Conservation (phyloP, 2,329 filamentous ascomycete species). For the Penicillium sp. region DNA sequence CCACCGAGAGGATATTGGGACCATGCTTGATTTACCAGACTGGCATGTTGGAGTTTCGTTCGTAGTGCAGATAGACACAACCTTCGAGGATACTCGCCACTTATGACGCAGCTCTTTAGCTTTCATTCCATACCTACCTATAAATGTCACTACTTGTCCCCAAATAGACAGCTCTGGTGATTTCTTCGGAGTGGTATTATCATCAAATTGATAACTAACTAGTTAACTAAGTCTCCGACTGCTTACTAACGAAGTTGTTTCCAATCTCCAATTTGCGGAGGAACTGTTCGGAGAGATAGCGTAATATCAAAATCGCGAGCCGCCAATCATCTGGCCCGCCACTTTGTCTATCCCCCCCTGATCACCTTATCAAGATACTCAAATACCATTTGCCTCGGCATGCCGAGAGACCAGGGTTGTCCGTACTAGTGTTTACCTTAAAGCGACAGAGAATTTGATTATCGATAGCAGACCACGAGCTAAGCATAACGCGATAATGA, state of each 20-base stretch:
- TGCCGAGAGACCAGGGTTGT: neutral
- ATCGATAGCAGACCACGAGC: neutral
- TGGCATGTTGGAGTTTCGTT: neutral
- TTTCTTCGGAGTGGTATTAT: neutral
- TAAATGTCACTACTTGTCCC: neutral
- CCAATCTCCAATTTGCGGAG: neutral
- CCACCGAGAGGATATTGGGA: neutral
- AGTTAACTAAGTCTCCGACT: neutral
- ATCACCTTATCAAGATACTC: neutral
- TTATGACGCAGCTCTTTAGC: no score
- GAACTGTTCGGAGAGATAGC: conserved; percentile 3
- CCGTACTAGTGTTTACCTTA: neutral
- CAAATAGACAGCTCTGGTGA: no score
- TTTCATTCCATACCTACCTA: neutral
- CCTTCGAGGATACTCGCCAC: neutral
- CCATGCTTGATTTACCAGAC: neutral
- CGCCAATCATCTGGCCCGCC: neutral
- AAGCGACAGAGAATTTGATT: neutral
- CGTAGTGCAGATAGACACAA: neutral
- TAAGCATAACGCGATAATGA: neutral
- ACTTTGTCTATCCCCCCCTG: neutral
- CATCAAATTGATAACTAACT: neutral
- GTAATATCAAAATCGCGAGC: neutral
- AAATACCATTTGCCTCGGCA: neutral
- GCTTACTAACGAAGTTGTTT: no score